phyloP scores from a whole-genome alignment of 225 moss, liverwort and hornwort genomes.

The Bryoerythrophyllum caledonicum region DNA sequence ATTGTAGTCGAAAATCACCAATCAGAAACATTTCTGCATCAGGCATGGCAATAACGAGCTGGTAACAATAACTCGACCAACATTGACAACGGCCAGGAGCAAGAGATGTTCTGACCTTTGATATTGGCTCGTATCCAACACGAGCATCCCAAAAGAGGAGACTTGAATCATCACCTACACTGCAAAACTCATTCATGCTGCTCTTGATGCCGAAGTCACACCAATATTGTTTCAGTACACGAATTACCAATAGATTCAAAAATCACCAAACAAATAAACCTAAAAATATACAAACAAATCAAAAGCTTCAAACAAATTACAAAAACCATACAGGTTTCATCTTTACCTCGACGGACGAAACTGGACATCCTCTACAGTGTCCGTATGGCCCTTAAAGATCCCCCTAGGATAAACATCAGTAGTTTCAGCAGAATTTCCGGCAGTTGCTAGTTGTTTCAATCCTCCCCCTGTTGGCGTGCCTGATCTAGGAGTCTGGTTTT shows the following conservation, averaged over 20 bases:
- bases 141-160: slow-evolving; percentile 96
- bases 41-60: slow-evolving; percentile 3
- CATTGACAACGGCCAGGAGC: background rate
- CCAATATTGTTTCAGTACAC: slow-evolving; percentile 22
- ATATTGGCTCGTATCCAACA: slow-evolving; percentile 55
- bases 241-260: slow-evolving; percentile 10
- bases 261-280: slow-evolving; percentile 6
- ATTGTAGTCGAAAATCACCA: background rate
- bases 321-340: background rate
- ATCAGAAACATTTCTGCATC: slow-evolving; percentile 1
- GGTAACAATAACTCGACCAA: background rate
- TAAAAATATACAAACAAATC: background rate
- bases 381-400: slow-evolving; percentile 72
- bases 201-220: slow-evolving; percentile 32
- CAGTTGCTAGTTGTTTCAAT: slow-evolving; percentile 58
- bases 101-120: slow-evolving; percentile 53
- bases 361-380: slow-evolving; percentile 96
- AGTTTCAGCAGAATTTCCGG: slow-evolving; percentile 34
- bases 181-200: slow-evolving; percentile 97
- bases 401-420: slow-evolving; percentile 72
- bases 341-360: slow-evolving; percentile 89
- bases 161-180: slow-evolving; percentile 94
- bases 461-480: slow-evolving; percentile 51
- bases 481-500: slow-evolving; percentile 47
- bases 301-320: background rate